A percentile compares a stretch with the other conserved stretches of the same genome.
Evolutionary conservation across 306 rosid species (phyloP).

Genomic region (Ziziphus jujuba): DNA sequence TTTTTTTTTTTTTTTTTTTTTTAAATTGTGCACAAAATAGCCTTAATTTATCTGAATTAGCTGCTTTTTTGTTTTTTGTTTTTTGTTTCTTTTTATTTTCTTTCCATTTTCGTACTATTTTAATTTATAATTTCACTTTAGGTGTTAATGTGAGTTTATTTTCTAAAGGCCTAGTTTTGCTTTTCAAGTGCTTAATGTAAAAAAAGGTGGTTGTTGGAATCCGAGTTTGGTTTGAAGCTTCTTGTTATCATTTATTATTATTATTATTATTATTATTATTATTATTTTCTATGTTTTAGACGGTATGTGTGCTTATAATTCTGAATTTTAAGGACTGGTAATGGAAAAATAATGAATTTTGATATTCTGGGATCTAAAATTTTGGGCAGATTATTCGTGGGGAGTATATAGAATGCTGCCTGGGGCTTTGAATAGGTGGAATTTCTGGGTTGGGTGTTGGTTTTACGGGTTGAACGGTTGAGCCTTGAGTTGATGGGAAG

Average conservation of each 20-base stretch:
- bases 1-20: not conserved
- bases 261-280: too few relatives aligned
- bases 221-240: too few relatives aligned
- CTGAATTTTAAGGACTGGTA: not conserved
- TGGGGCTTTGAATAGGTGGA: not conserved
- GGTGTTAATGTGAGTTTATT: too few relatives aligned
- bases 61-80: not conserved
- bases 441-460: not conserved
- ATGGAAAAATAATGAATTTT: not conserved
- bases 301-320: conserved; percentile 1
- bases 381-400: not conserved
- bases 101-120: not conserved
- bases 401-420: not conserved
- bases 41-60: conserved; percentile 4
- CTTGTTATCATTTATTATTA: too few relatives aligned
- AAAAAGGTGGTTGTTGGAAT: not conserved
- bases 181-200: not conserved
- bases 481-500: conserved; percentile 7
- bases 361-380: not conserved
- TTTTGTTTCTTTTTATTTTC: too few relatives aligned
- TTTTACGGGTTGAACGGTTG: not conserved
- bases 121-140: not conserved
- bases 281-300: not conserved
- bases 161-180: not conserved
- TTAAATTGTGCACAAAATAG: not conserved